Evolutionary conservation across 2,329 filamentous ascomycete genomes (phyloP).

Genomic region (Monilinia polystroma): DNA sequence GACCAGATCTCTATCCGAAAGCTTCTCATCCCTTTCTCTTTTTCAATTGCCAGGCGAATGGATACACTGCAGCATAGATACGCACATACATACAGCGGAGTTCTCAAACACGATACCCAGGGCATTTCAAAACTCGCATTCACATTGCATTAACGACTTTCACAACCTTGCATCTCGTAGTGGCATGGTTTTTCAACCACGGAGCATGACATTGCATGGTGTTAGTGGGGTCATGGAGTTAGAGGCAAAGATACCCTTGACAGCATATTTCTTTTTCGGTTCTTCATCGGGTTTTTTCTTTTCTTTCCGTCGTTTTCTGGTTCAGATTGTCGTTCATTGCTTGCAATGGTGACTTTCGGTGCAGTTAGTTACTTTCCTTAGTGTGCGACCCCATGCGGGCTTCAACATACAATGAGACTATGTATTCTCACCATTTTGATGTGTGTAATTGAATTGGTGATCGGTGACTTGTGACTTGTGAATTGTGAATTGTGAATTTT

Average conservation of each 20-base stretch:
- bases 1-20: background rate
- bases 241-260: conserved; percentile 1
- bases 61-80: conserved; percentile 2
- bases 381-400: background rate
- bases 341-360: background rate
- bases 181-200: conserved; percentile 2
- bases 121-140: background rate
- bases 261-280: background rate
- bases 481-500: background rate
- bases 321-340: background rate
- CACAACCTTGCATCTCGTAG: background rate
- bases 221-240: background rate
- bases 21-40: background rate
- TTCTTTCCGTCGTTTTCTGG: background rate
- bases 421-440: conserved; percentile 1
- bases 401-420: conserved; percentile 4
- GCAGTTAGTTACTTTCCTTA: background rate
- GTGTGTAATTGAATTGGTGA: background rate
- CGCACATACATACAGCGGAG: background rate
- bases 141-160: background rate
- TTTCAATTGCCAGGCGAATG: background rate
- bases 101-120: conserved; percentile 7
- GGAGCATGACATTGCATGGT: conserved; percentile 1
- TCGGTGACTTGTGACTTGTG: background rate
- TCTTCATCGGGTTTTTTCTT: background rate